These are phyloP conservation scores for Lepiota venenata DNA, from an alignment of 768 basidiomycete genomes.

Conservation along the genomic window DNA sequence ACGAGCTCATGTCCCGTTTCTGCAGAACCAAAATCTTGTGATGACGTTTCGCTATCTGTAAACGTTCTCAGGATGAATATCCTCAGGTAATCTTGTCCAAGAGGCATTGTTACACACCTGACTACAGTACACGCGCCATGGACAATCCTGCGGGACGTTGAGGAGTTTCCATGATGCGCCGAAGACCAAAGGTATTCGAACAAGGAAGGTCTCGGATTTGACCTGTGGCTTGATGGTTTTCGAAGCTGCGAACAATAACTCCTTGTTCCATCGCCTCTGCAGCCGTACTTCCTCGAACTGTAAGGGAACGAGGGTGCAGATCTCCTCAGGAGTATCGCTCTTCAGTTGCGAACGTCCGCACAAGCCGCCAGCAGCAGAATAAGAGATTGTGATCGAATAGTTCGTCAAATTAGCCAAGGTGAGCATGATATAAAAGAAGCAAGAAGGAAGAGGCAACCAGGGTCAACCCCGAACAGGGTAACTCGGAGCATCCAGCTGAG, in stretches of 20 bases:
- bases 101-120: constrained; percentile 35
- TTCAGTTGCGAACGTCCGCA: not conserved
- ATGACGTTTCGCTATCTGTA: constrained; percentile 43
- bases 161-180: constrained; percentile 46
- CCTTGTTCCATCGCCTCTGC: not conserved
- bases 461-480: not conserved
- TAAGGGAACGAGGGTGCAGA: constrained; percentile 4
- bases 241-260: not conserved
- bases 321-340: not conserved
- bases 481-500: not conserved
- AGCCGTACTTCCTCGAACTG: not conserved
- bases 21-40: constrained; percentile 54
- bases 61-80: not conserved
- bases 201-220: constrained; percentile 21
- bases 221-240: not conserved
- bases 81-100: not conserved
- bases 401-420: constrained; percentile 26
- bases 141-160: constrained; percentile 37
- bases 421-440: constrained; percentile 7
- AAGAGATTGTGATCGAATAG: constrained; percentile 19
- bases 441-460: not conserved
- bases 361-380: not conserved
- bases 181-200: constrained; percentile 26
- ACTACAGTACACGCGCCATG: constrained; percentile 56
- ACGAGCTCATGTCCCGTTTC: constrained; percentile 55